A percentile compares a stretch with the other conserved stretches of the same genome.
Evolutionary conservation across 179 eudicot species (phyloP).

Genomic region (Sideroxylon spinosum): DNA sequence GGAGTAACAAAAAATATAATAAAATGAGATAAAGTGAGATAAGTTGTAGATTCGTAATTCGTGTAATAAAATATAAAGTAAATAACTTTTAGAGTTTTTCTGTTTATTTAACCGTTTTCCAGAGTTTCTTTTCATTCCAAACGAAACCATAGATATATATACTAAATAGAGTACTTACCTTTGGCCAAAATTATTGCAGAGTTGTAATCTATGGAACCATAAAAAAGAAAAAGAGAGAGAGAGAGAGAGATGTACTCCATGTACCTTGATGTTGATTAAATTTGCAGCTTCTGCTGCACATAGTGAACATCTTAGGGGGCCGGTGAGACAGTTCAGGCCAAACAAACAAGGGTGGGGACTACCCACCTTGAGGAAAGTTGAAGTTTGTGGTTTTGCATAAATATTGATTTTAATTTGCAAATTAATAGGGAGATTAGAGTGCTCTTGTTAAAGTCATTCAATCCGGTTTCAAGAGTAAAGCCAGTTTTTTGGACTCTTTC

Average conservation of each 20-base stretch:
- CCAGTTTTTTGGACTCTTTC: neutral
- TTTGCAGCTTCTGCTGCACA: neutral
- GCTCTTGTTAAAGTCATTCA: constrained; percentile 3
- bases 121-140: too few species aligned
- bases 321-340: constrained; percentile 5
- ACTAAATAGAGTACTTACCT: neutral
- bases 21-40: too few species aligned
- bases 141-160: too few species aligned
- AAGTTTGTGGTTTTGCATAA: neutral
- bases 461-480: neutral
- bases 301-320: neutral
- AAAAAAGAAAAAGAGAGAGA: too few species aligned
- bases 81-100: too few species aligned
- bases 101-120: too few species aligned
- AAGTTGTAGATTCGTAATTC: too few species aligned
- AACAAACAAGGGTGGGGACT: neutral
- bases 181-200: neutral
- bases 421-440: neutral
- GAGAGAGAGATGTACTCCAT: too few species aligned
- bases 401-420: neutral
- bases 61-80: too few species aligned
- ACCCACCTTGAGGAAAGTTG: neutral
- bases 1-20: too few species aligned
- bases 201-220: constrained; percentile 11
- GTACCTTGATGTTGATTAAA: too few species aligned